phyloP scores from a whole-genome alignment of 148 eudicot species.

The Rhododendron kiyosumense region DNA sequence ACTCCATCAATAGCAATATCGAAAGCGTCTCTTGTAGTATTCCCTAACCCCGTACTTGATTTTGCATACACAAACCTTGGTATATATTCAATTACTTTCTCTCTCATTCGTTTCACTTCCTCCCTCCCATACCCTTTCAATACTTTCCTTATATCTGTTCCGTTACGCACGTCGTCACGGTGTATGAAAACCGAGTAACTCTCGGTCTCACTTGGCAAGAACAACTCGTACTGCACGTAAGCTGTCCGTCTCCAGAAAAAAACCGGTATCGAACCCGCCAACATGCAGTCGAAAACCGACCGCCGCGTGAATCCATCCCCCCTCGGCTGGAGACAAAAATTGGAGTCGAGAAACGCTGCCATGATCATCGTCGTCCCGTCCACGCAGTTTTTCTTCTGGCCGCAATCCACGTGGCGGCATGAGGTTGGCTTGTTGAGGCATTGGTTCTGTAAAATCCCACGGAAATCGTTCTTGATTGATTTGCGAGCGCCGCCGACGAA shows the following conservation, averaged over 20 bases:
- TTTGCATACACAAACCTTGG: neutral
- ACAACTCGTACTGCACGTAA: conserved; percentile 76
- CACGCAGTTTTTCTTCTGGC: conserved; percentile 20
- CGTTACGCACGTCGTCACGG: neutral
- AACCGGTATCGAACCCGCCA: conserved; percentile 37
- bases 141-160: neutral
- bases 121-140: neutral
- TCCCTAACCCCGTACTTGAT: neutral
- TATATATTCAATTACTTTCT: neutral
- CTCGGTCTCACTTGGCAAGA: conserved; percentile 61
- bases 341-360: conserved; percentile 26
- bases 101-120: neutral
- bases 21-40: neutral
- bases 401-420: conserved; percentile 46
- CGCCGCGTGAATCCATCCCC: conserved; percentile 42
- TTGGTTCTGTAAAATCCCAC: conserved; percentile 18
- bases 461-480: conserved; percentile 27
- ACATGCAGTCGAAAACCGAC: neutral
- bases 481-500: conserved; percentile 35
- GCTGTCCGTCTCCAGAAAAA: conserved; percentile 80
- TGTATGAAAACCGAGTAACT: conserved; percentile 50
- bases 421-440: conserved; percentile 22
- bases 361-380: conserved; percentile 27
- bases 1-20: neutral
- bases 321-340: conserved; percentile 56